Evolutionary conservation across 768 basidiomycete species (phyloP).

Genomic region (Naganishia onofrii): DNA sequence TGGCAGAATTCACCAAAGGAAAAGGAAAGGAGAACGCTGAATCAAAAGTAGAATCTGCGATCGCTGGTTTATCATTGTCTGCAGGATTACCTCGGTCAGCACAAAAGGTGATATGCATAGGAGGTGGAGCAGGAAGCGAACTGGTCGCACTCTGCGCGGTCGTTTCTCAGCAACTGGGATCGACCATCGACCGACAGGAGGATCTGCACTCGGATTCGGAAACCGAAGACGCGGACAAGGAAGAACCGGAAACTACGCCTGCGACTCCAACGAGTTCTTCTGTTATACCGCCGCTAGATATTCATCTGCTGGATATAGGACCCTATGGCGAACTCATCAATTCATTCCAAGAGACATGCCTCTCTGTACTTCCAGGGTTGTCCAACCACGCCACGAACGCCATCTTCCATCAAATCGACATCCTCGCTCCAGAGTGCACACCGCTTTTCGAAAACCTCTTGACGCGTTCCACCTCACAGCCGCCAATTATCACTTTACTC

Average conservation of each 20-base stretch:
- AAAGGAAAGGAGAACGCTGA: conserved; percentile 32
- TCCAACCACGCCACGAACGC: conserved; percentile 3
- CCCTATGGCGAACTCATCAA: conserved; percentile 37
- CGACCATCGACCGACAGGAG: background rate
- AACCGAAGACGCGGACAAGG: conserved; percentile 9
- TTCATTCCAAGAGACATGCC: conserved; percentile 6
- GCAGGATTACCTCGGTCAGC: background rate
- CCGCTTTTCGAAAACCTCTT: conserved; percentile 1
- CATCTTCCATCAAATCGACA: conserved; percentile 27
- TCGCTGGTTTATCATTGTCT: background rate
- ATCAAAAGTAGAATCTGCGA: background rate
- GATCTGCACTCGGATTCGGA: background rate
- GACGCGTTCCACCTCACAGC: background rate
- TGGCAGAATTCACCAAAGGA: conserved; percentile 7
- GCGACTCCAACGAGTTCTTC: background rate
- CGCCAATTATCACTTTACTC: conserved; percentile 46
- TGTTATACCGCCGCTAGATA: conserved; percentile 6
- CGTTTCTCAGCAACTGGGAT: conserved; percentile 18
- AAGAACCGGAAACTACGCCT: background rate
- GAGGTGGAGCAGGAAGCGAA: conserved; percentile 50
- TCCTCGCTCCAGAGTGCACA: conserved; percentile 5
- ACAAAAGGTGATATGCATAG: conserved; percentile 42
- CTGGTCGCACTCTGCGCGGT: conserved; percentile 41
- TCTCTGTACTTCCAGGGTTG: background rate
- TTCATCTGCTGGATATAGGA: conserved; percentile 44